Base-by-base conservation (phyloP, 169 alveolate species). In the Cryptosporidium meleagridis region DNA sequence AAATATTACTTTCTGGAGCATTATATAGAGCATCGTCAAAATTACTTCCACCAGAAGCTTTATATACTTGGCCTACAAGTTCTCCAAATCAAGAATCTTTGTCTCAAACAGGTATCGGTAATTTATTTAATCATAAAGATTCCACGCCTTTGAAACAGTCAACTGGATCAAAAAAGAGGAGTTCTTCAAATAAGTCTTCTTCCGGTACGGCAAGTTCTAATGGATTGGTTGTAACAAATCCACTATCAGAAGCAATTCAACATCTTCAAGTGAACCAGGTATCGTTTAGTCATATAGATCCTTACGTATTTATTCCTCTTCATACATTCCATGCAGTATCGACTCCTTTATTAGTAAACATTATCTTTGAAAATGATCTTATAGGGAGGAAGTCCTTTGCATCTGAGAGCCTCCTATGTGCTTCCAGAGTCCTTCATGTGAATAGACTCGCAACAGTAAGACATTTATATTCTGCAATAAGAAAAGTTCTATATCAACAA, bases 391-490 rank as follows among this genome's bases (percentile, higher is more conserved):
- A 73, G 21, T 53, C 72, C 7, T 73, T 73, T 73, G 86, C 65
- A 21, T 73, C 86, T 1, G 86, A 73, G 44, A 73, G 86, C 23
- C 31, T 23, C 3, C 29, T 73, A 31, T 73, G 72, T 58, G 86
- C 86, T 21, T 55, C 71, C 18, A 51, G 71, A 39, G 71, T 73
- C 33, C 70, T 73, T 1, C 70, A 73, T 73, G 86, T 73, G 0
- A 73, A 73, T 33, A 73, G 86, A 39, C 86, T 73, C 1, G 86
- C 86, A 10, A 73, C 86, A 3, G 86, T 73, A 9, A 53, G 71
- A 35, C 86, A 73, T 37, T 33, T 73, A 16, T 73, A 73, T 6
- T 23, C 41, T 2, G 70, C 86, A 29, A 73, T 73, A 33, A 23
- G 86, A 26, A 73, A 73, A 41, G 48, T 73, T 12, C 44, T 73